Percentiles rank a stretch among this genome's conserved stretches.
phyloP scores from a whole-genome alignment of 2,329 filamentous ascomycete species.

The Trichoderma aggressivum region DNA sequence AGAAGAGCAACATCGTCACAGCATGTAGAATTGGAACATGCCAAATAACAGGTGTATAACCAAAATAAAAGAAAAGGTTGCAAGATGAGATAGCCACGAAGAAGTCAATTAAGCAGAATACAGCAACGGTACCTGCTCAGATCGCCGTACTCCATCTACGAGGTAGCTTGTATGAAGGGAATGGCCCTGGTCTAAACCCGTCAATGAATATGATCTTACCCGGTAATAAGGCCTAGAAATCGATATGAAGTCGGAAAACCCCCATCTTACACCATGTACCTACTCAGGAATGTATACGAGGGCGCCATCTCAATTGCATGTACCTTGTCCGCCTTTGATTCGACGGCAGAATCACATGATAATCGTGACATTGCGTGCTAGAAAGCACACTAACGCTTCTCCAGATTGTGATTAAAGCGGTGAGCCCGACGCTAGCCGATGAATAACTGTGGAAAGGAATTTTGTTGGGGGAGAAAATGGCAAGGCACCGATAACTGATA shows the following conservation, averaged over 20 bases:
- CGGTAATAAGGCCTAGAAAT: not conserved
- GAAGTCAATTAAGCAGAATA: not conserved
- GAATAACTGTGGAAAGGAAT: not conserved
- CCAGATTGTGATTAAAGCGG: not conserved
- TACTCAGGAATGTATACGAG: not conserved
- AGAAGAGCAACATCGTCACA: not conserved
- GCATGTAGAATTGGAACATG: not conserved
- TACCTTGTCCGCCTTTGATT: constrained; percentile 1
- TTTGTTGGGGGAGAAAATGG: not conserved
- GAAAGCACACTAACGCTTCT: not conserved
- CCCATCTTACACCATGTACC: not conserved
- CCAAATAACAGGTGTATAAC: not conserved
- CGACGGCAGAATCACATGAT: constrained; percentile 15
- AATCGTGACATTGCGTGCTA: not conserved
- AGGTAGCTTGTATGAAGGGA: not conserved
- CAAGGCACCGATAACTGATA: not conserved
- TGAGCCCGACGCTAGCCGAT: not conserved
- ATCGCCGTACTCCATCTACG: not conserved
- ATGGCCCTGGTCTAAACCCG: not conserved
- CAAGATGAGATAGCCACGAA: not conserved
- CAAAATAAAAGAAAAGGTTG: not conserved
- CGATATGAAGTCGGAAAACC: not conserved
- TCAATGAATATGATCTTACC: not conserved
- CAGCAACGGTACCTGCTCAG: not conserved
- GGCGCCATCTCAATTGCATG: not conserved